Evolutionary conservation across 495 filamentous ascomycete species (phyloP).

Genomic region (Xylona heveae): DNA sequence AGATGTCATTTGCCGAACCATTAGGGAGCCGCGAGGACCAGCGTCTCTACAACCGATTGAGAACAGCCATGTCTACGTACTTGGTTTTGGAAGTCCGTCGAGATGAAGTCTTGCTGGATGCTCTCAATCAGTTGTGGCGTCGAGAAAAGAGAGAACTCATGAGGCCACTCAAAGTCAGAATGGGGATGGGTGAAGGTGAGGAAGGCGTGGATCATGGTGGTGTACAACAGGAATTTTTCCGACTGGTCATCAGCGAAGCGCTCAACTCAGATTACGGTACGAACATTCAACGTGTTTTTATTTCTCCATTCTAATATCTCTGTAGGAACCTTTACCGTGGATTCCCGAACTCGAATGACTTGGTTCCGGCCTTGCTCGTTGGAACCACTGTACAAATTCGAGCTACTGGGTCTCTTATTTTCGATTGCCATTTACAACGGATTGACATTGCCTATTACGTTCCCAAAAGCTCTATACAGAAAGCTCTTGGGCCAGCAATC

Average conservation of each 20-base stretch:
- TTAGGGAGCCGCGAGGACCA: constrained; percentile 22
- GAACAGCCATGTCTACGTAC: constrained; percentile 43
- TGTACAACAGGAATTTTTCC: constrained; percentile 90
- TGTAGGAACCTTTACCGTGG: constrained; percentile 42
- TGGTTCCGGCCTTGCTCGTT: constrained; percentile 74
- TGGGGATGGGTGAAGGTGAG: constrained; percentile 63
- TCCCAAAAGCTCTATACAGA: constrained; percentile 66
- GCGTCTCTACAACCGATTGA: constrained; percentile 36
- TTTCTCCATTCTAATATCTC: constrained; percentile 1
- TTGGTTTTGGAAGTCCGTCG: constrained; percentile 58
- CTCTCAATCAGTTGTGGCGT: constrained; percentile 75
- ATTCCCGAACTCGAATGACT: constrained; percentile 47
- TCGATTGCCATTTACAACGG: constrained; percentile 91
- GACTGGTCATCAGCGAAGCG: constrained; percentile 53
- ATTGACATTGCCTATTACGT: constrained; percentile 68
- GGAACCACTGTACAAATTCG: constrained; percentile 73
- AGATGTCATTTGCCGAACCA: constrained; percentile 26
- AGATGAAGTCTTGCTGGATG: constrained; percentile 47
- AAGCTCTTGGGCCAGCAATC: constrained; percentile 47
- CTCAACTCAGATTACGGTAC: constrained; percentile 54
- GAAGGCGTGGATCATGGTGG: constrained; percentile 86
- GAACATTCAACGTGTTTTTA: constrained; percentile 11
- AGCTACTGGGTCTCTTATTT: constrained; percentile 70
- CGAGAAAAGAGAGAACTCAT: constrained; percentile 63
- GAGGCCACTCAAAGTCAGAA: constrained; percentile 68